Base-by-base conservation (phyloP, 2,329 filamentous ascomycete species). In the Fusarium lyarnte region DNA sequence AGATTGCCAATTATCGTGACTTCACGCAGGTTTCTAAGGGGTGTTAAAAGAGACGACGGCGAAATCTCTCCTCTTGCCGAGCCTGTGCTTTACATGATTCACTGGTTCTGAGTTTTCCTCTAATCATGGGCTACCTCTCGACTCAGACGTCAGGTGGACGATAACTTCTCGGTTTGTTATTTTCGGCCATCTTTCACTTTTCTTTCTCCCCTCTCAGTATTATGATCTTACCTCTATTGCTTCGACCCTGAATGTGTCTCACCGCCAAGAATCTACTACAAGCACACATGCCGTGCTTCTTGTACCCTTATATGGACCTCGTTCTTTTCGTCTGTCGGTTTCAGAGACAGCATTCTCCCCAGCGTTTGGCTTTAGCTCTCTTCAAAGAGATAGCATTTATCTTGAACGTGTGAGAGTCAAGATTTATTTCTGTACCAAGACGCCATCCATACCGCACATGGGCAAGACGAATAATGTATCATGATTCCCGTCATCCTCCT, bases 81-180 rank as follows among this genome's bases (percentile, higher is more conserved):
- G 49, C 64, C 52, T 65, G 60, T 65, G 59, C 69, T 60, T 64
- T 62, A 61, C 66, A 69, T 63, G 42, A 63, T 63, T 67, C 46
- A 69, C 45, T 45, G 58, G 65, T 17, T 51, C 51, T 45, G 33
- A 38, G 43, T 42, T 63, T 73, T 41, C 42, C 49, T 47, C 55
- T 46, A 46, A 49, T 36, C 42, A 29, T 62, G 45, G 73, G 75
- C 62, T 77, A 58, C 75, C 75, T 73, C 69, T 60, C 58, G 63
- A 71, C 45, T 58, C 17, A 55, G 43, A 51, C 51, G 31, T 57
- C 58, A 35, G 31, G 47, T 35, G 17, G 47, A 74, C 74, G 74
- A 77, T 77, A 77, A 77, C 75, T 72, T 73, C 39, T 74, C 74
- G 74, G 66, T 66, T 49, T 61, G n/a, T 38, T 42, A 58, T 68